Evolutionary conservation across 2,329 filamentous ascomycete species (phyloP), one percentile per base, ranked within the genome.

Genomic region (Fusarium fujikuroi): DNA sequence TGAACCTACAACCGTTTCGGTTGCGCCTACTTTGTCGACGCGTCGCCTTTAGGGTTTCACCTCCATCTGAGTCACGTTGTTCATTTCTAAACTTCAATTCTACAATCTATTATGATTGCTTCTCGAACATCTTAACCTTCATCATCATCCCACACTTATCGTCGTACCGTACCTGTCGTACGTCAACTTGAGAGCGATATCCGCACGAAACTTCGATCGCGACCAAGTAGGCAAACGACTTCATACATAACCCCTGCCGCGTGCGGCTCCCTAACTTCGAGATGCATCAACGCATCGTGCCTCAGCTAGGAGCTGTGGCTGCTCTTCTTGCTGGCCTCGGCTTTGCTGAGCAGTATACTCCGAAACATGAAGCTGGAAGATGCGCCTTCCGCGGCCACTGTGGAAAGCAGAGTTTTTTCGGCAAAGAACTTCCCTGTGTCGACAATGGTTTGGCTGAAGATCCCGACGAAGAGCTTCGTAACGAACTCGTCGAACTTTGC

Each of bases 301-400:
- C 77, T 60, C 77, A 79, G 66, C 70, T 81, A 54, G 83, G 78
- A 70, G 78, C 79, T 59, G 76, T 76, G 21, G 75, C 76, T 25
- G 66, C 80, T 60, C 65, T 84, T 58, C 63, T 82, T 43, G 71
- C 76, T 15, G 69, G 72, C n/a, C 60, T 78, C 43, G 76, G 62
- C 34, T 63, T 62, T 23, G 79, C 79, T 54, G 76, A 82, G 43
- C 72, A 76, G 25, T 79, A 76, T 64, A 90, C 88, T 0, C 85
- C 87, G 3, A 93, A 91, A 73, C 95, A 98, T 77, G 95, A 98
- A 83, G 86, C 92, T 56, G 95, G 95, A 44, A 89, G 95, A 73
- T 98, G 95, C 82, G 94, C 95, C 2, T 94, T 98, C 71, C 90
- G 95, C 56, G 95, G 95, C 12, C 92, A 97, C 72, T 99, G 96